Percentiles rank a stretch among this genome's conserved stretches.
Evolutionary conservation across 805 yeast species (phyloP).

Genomic region (Ogataea trehaloabstinens): DNA sequence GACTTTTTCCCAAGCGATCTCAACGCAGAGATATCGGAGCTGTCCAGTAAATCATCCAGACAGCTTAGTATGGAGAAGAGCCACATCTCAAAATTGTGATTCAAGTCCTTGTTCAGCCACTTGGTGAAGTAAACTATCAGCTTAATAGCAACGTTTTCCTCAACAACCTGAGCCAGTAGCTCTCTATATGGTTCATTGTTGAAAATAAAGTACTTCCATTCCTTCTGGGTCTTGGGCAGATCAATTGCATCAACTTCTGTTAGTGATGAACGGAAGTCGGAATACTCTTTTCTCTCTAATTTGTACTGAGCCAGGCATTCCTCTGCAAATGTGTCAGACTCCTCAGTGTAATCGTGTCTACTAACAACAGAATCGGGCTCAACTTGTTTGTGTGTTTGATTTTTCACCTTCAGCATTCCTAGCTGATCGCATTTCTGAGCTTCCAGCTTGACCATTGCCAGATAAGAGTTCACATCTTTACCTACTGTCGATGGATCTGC

Average conservation of each 20-base stretch:
- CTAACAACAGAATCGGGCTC: neutral
- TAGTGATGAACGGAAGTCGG: slow-evolving; percentile 16
- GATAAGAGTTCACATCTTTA: slow-evolving; percentile 29
- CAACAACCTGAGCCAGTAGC: slow-evolving; percentile 32
- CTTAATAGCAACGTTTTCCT: slow-evolving; percentile 34
- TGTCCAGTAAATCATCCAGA: slow-evolving; percentile 36
- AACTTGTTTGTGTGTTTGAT: slow-evolving; percentile 2
- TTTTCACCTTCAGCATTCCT: neutral
- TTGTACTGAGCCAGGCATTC: slow-evolving; percentile 19
- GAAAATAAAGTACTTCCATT: slow-evolving; percentile 42
- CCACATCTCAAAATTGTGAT: slow-evolving; percentile 37
- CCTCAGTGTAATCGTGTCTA: neutral
- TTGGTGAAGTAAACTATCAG: slow-evolving; percentile 40
- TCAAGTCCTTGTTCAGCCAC: slow-evolving; percentile 38
- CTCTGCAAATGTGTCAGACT: neutral
- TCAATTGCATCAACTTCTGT: slow-evolving; percentile 30
- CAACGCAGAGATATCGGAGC: slow-evolving; percentile 38
- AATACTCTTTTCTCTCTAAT: slow-evolving; percentile 15
- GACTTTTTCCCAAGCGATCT: slow-evolving; percentile 42
- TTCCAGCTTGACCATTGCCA: slow-evolving; percentile 33
- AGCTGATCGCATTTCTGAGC: slow-evolving; percentile 23
- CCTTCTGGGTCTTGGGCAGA: slow-evolving; percentile 35
- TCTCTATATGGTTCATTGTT: slow-evolving; percentile 32
- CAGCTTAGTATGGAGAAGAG: slow-evolving; percentile 37
- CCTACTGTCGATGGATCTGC: slow-evolving; percentile 20